A percentile compares a stretch with the other conserved stretches of the same genome.
Conservation (phyloP, 306 rosid genomes). For the Lotus japonicus region DNA sequence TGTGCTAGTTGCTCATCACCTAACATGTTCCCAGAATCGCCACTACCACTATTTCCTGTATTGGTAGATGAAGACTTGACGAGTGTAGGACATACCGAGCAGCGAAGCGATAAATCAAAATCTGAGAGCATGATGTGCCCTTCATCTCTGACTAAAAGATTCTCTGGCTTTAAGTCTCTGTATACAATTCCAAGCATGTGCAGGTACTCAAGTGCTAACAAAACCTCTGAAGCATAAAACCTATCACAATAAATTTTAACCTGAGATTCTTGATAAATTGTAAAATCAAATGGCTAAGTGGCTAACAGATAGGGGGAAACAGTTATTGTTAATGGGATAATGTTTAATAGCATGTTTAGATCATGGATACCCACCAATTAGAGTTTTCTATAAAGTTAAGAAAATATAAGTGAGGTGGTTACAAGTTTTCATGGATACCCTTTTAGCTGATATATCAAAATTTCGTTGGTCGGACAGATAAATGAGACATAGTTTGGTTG, state of each 20-base stretch:
- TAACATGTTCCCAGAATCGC: constrained; percentile 21
- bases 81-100: constrained; percentile 73
- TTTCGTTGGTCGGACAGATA: too few relatives aligned
- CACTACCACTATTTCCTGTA: not conserved
- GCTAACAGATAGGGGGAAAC: not conserved
- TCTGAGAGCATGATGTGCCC: constrained; percentile 98
- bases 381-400: too few relatives aligned
- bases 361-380: too few relatives aligned
- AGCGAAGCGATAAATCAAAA: constrained; percentile 83
- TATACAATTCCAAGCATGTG: constrained; percentile 96
- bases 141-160: constrained; percentile 76
- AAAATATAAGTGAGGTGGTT: too few relatives aligned
- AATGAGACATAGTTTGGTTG: too few relatives aligned
- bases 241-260: constrained; percentile 34
- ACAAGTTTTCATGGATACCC: too few relatives aligned
- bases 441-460: too few relatives aligned
- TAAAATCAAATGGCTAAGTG: not conserved
- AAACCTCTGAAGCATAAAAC: constrained; percentile 74
- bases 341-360: not conserved
- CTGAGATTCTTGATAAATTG: constrained; percentile 1
- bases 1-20: constrained; percentile 42
- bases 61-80: constrained; percentile 70
- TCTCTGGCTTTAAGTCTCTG: constrained; percentile 88
- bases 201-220: constrained; percentile 88
- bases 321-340: not conserved